These are phyloP conservation scores for Clitopilus passeckerianus DNA, from an alignment of 768 basidiomycete species.

Conservation along the genomic window DNA sequence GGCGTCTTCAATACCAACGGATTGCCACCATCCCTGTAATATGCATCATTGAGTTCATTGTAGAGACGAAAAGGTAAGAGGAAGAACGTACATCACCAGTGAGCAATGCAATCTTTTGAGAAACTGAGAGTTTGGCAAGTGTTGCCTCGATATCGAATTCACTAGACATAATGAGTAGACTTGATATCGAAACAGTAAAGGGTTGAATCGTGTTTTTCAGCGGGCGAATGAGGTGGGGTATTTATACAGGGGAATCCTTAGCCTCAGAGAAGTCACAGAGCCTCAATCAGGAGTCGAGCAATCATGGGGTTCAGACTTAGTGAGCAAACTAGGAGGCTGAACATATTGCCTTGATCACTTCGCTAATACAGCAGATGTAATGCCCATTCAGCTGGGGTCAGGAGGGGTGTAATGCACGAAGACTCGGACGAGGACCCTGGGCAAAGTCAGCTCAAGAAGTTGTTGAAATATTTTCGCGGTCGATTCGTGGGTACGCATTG, in stretches of 20 bases:
- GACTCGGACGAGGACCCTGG: too few species aligned
- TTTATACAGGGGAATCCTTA: background rate
- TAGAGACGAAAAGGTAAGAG: background rate
- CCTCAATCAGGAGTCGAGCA: background rate
- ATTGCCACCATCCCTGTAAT: conserved; percentile 43
- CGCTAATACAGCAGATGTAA: too few species aligned
- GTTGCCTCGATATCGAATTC: background rate
- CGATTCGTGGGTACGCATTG: too few species aligned
- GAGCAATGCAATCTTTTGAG: background rate
- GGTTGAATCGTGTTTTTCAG: too few species aligned
- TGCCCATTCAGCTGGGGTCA: too few species aligned
- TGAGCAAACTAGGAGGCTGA: background rate
- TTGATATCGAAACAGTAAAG: too few species aligned
- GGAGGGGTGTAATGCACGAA: too few species aligned
- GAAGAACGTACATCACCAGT: background rate
- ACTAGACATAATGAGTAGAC: background rate
- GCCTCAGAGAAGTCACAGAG: background rate
- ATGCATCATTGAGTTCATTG: background rate
- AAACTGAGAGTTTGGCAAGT: background rate
- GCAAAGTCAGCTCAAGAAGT: too few species aligned
- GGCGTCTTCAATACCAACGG: conserved; percentile 32
- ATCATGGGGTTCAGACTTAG: background rate
- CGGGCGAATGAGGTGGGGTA: background rate
- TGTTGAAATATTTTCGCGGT: too few species aligned
- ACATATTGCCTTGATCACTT: background rate